Evolutionary conservation across 345 rosid genomes (phyloP), one percentile per base, ranked within the genome.

Genomic region (Chamaenerion angustifolium): DNA sequence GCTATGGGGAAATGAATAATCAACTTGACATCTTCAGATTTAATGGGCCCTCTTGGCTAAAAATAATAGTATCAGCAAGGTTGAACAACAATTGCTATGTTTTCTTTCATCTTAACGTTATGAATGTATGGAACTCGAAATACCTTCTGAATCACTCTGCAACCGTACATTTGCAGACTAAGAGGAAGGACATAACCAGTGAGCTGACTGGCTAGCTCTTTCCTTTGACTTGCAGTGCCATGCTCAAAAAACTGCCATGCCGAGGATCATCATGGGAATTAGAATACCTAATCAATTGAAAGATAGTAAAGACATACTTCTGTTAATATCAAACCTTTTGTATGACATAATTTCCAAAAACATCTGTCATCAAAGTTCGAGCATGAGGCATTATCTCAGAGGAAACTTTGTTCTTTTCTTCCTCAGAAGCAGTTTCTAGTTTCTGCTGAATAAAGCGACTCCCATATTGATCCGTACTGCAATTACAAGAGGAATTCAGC

Each of bases 391-490:
- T 66, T 48, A 92, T 76, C 65, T 92, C 93, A 12, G 89, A 83
- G 54, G 82, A 87, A 62, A 92, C 79, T 61, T 61, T 73, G 74
- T 74, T 64, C 71, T 84, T 92, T 62, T 87, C 95, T 66, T 80
- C 94, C 45, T 52, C 83, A 0, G 72, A 68, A 47, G 96, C 88
- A 16, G 74, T 73, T 74, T 87, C 98, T 48, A 92, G 76, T 69
- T 82, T 87, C 81, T 92, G 96, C 71, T 92, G 98, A 68, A 92
- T 87, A 65, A 92, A 92, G 67, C 96, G 93, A 77, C 98, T 92
- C 43, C 98, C 96, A 46, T 82, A 80, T 69, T 87, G 98, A 82
- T 92, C 98, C 64, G 62, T 75, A 69, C 98, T 92, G 95, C 81
- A 76, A 43, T 18, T 43, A 31, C 1, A 4, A 8, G 37, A 31